Conservation (phyloP, 176 grass and related monocot species). For the Aegilops bicornis region DNA sequence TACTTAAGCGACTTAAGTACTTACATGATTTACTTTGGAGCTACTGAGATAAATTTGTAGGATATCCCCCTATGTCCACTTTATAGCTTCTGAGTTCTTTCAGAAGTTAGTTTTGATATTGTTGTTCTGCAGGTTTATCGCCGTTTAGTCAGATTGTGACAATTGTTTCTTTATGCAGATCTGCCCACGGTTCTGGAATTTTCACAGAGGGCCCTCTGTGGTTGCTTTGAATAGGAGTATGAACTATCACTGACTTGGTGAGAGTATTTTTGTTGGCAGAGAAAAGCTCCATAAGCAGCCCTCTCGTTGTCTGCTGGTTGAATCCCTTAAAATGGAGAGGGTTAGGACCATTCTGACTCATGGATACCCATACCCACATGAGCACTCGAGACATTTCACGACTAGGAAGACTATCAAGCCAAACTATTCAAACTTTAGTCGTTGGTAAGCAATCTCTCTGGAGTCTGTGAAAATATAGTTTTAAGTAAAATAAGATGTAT, state of each 20-base stretch:
- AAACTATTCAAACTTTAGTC: slow-evolving; percentile 95
- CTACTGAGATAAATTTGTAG: no score
- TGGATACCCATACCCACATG: slow-evolving; percentile 77
- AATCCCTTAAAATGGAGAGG: slow-evolving; percentile 78
- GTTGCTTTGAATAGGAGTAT: no score
- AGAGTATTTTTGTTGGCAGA: no score
- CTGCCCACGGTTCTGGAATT: not conserved
- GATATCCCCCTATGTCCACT: no score
- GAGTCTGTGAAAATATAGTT: not conserved
- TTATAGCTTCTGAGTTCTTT: no score
- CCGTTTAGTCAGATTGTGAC: not conserved
- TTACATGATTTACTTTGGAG: not conserved
- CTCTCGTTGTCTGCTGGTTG: slow-evolving; percentile 63
- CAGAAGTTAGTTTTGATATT: no score
- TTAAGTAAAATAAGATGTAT: slow-evolving; percentile 8
- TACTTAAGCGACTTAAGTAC: not conserved
- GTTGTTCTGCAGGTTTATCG: not conserved
- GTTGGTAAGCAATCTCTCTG: slow-evolving; percentile 56
- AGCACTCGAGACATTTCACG: slow-evolving; percentile 82
- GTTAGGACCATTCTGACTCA: slow-evolving; percentile 81
- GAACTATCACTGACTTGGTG: no score
- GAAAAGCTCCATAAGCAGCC: not conserved
- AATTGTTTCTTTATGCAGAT: slow-evolving; percentile 31
- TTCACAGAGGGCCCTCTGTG: no score
- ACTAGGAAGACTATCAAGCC: slow-evolving; percentile 93